These are phyloP conservation scores for Cairneyella variabilis DNA, from an alignment of 495 filamentous ascomycete species.

Conservation along the genomic window DNA sequence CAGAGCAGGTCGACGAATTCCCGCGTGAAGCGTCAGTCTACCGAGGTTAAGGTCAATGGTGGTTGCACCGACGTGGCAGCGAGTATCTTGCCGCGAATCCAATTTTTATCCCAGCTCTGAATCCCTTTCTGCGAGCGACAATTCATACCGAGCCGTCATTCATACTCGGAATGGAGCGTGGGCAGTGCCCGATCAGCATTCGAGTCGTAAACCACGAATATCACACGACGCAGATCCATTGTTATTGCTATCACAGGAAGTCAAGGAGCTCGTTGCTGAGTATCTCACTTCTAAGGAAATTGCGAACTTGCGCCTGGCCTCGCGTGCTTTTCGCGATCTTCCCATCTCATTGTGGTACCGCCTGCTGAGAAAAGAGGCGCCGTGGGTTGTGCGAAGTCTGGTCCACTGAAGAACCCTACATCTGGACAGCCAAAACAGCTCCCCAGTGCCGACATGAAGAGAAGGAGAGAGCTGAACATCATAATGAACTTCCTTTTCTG, in stretches of 20 bases:
- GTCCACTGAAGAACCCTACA: not conserved
- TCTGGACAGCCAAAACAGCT: slow-evolving; percentile 6
- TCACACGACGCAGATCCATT: slow-evolving; percentile 17
- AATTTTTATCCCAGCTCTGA: slow-evolving; percentile 23
- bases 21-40: not conserved
- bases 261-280: slow-evolving; percentile 19
- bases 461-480: not conserved
- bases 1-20: not conserved
- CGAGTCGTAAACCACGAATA: not conserved
- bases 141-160: not conserved
- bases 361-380: slow-evolving; percentile 30
- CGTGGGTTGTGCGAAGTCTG: slow-evolving; percentile 33
- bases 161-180: not conserved
- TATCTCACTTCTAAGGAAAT: slow-evolving; percentile 25
- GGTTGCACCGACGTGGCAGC: slow-evolving; percentile 16
- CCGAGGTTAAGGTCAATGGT: not conserved
- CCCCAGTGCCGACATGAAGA: not conserved
- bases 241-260: slow-evolving; percentile 23
- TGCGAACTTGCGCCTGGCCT: slow-evolving; percentile 19
- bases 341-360: slow-evolving; percentile 27
- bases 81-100: slow-evolving; percentile 32
- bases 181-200: not conserved
- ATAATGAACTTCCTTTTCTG: not conserved
- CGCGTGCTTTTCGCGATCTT: slow-evolving; percentile 24
- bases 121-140: slow-evolving; percentile 8